phyloP scores from a whole-genome alignment of 176 grass and related monocot genomes.

The Carex parvula region DNA sequence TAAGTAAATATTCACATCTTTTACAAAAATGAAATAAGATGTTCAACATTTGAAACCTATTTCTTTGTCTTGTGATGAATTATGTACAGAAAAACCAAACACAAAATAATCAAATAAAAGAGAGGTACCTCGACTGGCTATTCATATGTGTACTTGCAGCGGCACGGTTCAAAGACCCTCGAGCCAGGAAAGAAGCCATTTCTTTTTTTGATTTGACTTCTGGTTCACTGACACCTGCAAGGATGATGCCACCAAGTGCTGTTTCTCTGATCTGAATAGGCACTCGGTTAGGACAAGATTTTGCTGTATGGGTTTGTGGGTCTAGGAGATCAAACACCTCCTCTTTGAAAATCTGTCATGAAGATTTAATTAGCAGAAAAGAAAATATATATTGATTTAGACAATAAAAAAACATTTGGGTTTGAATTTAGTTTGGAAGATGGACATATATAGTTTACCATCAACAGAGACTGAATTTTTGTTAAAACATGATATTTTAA shows the following conservation, averaged over 20 bases:
- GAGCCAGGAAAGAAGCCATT: conserved; percentile 65
- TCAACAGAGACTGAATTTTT: neutral
- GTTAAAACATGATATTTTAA: neutral
- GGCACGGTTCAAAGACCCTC: conserved; percentile 69
- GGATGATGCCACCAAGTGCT: conserved; percentile 63
- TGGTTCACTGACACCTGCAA: conserved; percentile 83
- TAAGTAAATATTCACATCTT: neutral
- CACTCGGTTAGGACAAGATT: conserved; percentile 41
- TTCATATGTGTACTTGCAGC: conserved; percentile 76
- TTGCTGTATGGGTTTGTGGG: conserved; percentile 43
- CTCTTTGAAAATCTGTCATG: conserved; percentile 90
- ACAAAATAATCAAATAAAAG: neutral
- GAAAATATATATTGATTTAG: neutral
- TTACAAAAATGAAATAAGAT: neutral
- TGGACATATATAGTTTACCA: neutral
- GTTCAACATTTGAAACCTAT: neutral
- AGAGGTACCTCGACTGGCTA: conserved; percentile 48
- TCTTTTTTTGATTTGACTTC: conserved; percentile 92
- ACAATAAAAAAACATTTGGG: neutral
- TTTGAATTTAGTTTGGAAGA: neutral
- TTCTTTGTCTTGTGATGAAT: no score
- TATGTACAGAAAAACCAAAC: no score
- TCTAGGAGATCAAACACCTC: conserved; percentile 94
- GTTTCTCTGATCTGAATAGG: conserved; percentile 98
- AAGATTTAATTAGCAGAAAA: conserved; percentile 8